Percentiles rank a stretch among this genome's conserved stretches.
These are phyloP conservation scores for Phytophthora nicotianae DNA, from an alignment of 352 stramenopile genomes.

Conservation along the genomic window DNA sequence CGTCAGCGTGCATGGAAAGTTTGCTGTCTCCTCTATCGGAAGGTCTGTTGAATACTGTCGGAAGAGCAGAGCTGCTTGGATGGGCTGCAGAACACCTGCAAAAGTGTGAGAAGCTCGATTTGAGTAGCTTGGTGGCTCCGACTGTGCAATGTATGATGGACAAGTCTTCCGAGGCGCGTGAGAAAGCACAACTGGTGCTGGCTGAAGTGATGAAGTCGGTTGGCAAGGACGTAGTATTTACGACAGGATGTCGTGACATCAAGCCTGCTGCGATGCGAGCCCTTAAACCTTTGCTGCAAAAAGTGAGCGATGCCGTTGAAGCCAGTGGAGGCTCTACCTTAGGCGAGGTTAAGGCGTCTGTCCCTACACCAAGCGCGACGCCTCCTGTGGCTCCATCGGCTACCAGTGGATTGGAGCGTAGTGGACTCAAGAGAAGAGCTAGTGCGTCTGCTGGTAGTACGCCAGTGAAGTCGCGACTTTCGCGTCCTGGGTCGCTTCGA, in stretches of 20 bases:
- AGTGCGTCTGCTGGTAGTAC: constrained; percentile 33
- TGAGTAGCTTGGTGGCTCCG: constrained; percentile 65
- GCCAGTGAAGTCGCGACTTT: constrained; percentile 39
- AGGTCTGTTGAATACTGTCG: constrained; percentile 76
- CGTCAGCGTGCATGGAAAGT: constrained; percentile 69
- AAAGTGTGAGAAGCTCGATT: constrained; percentile 69
- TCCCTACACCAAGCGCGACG: constrained; percentile 8
- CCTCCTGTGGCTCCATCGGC: constrained; percentile 16
- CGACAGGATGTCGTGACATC: constrained; percentile 76
- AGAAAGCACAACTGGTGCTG: constrained; percentile 81
- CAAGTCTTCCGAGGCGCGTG: constrained; percentile 81
- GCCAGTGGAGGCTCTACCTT: constrained; percentile 12
- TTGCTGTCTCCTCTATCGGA: constrained; percentile 71
- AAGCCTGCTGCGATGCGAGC: constrained; percentile 88
- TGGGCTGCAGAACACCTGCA: constrained; percentile 77
- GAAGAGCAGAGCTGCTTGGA: constrained; percentile 72
- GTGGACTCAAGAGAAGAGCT: constrained; percentile 26
- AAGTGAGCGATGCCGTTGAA: constrained; percentile 60
- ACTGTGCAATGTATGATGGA: constrained; percentile 86
- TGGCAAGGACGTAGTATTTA: constrained; percentile 74
- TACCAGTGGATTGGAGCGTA: constrained; percentile 22
- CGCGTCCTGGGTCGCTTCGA: constrained; percentile 42
- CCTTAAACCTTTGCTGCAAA: constrained; percentile 85
- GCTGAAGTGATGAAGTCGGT: constrained; percentile 85
- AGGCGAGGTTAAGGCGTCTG: constrained; percentile 10